Conservation (phyloP, 1,284 basidiomycete genomes). For the Leccinum olivaceoglutinosum region DNA sequence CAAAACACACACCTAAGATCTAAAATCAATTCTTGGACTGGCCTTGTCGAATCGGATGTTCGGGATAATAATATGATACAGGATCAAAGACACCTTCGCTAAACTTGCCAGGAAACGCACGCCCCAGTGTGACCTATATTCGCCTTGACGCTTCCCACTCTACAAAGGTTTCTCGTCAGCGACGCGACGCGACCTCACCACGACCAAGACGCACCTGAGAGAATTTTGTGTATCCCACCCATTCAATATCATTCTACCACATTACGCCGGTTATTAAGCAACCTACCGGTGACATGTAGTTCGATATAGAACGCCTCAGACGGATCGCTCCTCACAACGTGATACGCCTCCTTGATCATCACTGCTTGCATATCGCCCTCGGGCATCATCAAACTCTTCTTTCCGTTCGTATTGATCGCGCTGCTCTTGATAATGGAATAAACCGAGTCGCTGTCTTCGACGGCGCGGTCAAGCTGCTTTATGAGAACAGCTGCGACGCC, state of each 20-base stretch:
- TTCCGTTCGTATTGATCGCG: constrained; percentile 26
- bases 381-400: constrained; percentile 26
- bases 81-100: constrained; percentile 27
- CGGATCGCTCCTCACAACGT: constrained; percentile 24
- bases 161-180: background rate
- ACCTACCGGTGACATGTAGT: constrained; percentile 40
- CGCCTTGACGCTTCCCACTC: constrained; percentile 29
- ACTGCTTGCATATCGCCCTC: constrained; percentile 29
- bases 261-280: background rate
- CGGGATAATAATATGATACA: constrained; percentile 22
- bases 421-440: constrained; percentile 28
- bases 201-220: constrained; percentile 15
- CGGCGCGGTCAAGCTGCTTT: constrained; percentile 26
- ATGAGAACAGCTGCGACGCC: constrained; percentile 26
- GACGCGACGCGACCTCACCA: background rate
- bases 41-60: constrained; percentile 26
- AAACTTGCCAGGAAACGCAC: constrained; percentile 28
- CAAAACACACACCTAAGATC: constrained; percentile 17
- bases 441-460: constrained; percentile 21
- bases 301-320: constrained; percentile 44
- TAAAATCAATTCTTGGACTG: constrained; percentile 25
- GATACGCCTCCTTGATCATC: constrained; percentile 27
- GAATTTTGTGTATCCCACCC: constrained; percentile 18
- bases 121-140: constrained; percentile 30
- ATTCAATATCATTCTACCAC: background rate